Base-by-base conservation (phyloP, 2,329 filamentous ascomycete species). In the Cercospora sesami region DNA sequence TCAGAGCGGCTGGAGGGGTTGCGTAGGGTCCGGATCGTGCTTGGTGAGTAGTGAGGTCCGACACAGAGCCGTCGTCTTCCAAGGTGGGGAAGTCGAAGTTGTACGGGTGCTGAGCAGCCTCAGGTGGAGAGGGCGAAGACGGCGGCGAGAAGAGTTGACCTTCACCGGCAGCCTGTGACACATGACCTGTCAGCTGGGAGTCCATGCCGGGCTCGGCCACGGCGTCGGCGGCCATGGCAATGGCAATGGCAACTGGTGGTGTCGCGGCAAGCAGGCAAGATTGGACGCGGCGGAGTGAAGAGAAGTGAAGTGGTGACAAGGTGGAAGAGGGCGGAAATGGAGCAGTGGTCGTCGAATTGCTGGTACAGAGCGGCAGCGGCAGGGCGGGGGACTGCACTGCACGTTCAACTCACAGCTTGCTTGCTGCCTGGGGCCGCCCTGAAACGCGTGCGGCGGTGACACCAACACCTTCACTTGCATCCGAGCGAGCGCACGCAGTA, bases 1-100 rank as follows among this genome's bases (percentile, higher is more conserved):
- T 77, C 42, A 77, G 68, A 9, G 75, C 76, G 48, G 75, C 76
- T 5, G 75, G 76, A 21, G 75, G 75, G 10, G 75, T 77, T 39
- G 67, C 58, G 33, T 71, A 63, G 23, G 42, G 60, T 21, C 63
- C 55, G 21, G 72, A 45, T 42, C 58, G 58, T 42, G 62, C 18
- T 23, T 51, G 62, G 14, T 31, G 23, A 23, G 69, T 64, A 16
- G 67, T 66, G 26, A 77, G 68, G 60, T 76, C 69, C 31, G 72
- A 59, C 26, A 76, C 64, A 10, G 74, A 74, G 33, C 75, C 75
- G 76, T 78, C 74, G 57, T 63, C 68, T 65, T 75, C 70, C 14
- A 77, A 69, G 9, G 71, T 73, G 2, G 76, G 76, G 64, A 77
- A 77, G 68, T 55, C 65, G 68, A 76, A 66, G 63, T 70, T 64